phyloP scores from a whole-genome alignment of 2,329 filamentous ascomycete species.

The Paramyrothecium sp. region DNA sequence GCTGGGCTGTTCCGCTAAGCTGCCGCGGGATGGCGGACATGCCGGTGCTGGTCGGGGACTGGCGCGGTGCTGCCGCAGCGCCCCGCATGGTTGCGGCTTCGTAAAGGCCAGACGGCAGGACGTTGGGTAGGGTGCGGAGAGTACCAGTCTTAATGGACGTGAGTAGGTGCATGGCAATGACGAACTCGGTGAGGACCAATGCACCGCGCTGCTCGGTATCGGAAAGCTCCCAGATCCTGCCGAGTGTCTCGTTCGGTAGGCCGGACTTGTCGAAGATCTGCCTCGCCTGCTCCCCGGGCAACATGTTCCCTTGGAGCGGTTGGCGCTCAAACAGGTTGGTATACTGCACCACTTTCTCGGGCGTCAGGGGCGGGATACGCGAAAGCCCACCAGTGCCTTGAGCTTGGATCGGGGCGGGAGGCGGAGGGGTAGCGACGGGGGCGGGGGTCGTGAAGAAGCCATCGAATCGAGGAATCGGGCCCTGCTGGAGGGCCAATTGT shows the following conservation, averaged over 20 bases:
- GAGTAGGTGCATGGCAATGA: constrained; percentile 96
- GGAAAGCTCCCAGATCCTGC: constrained; percentile 93
- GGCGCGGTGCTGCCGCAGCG: constrained; percentile 37
- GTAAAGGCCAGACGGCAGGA: constrained; percentile 81
- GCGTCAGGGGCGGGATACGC: constrained; percentile 82
- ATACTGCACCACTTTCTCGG: constrained; percentile 90
- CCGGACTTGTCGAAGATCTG: constrained; percentile 93
- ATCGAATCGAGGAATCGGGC: constrained; percentile 90
- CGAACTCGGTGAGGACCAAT: constrained; percentile 85
- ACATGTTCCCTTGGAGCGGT: constrained; percentile 66
- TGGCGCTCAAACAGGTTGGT: constrained; percentile 88
- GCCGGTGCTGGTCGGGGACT: constrained; percentile 50
- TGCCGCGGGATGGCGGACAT: constrained; percentile 77
- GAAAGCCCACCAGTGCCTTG: constrained; percentile 68
- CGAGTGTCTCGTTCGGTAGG: constrained; percentile 83
- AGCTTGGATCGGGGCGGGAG: constrained; percentile 50
- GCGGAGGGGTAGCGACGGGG: constrained; percentile 37
- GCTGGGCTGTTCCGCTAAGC: constrained; percentile 68
- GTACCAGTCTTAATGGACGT: constrained; percentile 85
- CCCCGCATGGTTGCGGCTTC: constrained; percentile 79
- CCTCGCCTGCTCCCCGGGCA: constrained; percentile 85
- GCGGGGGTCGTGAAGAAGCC: constrained; percentile 53
- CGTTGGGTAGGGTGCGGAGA: constrained; percentile 74
- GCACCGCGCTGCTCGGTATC: constrained; percentile 91
- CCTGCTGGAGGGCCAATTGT: constrained; percentile 80